Percentiles rank a stretch among this genome's conserved stretches.
phyloP scores from a whole-genome alignment of 2,329 filamentous ascomycete genomes.

The Colletotrichum lini region DNA sequence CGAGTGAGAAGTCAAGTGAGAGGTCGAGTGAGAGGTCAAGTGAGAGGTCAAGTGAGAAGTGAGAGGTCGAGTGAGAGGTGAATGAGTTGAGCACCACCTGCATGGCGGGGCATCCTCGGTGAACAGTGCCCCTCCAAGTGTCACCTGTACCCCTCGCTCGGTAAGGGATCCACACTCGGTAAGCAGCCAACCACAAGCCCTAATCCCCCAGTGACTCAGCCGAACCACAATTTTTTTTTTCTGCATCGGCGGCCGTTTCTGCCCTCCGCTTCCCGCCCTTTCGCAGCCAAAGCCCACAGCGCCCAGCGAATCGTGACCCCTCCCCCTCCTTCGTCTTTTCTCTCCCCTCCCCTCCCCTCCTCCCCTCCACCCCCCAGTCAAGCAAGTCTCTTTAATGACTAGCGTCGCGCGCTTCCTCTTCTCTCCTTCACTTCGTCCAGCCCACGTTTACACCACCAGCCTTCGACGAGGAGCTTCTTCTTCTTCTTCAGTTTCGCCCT shows the following conservation, averaged over 20 bases:
- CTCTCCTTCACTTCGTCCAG: slow-evolving; percentile 33
- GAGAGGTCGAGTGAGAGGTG: too few relatives aligned
- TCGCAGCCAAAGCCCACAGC: slow-evolving; percentile 21
- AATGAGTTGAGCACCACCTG: too few relatives aligned
- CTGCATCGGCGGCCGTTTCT: too few relatives aligned
- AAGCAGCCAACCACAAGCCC: not conserved
- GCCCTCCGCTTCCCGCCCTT: not conserved
- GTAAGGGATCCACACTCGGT: not conserved
- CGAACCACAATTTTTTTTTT: slow-evolving; percentile 38
- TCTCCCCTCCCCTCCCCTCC: not conserved
- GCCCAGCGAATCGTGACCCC: slow-evolving; percentile 27
- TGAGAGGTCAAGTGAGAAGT: too few relatives aligned
- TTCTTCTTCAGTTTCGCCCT: slow-evolving; percentile 8
- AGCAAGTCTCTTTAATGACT: slow-evolving; percentile 39
- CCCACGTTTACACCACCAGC: slow-evolving; percentile 16
- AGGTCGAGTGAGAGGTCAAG: too few relatives aligned
- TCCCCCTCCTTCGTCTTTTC: slow-evolving; percentile 32
- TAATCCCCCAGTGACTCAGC: slow-evolving; percentile 32
- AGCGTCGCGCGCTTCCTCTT: slow-evolving; percentile 39
- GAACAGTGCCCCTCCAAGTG: slow-evolving; percentile 5
- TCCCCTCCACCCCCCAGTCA: not conserved
- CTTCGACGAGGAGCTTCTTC: slow-evolving; percentile 33
- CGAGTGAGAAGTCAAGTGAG: too few relatives aligned
- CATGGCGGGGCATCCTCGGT: not conserved
- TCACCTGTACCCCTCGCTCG: slow-evolving; percentile 29